These are phyloP conservation scores for Ogataea nonfermentans DNA, from an alignment of 805 yeast species.

Conservation along the genomic window DNA sequence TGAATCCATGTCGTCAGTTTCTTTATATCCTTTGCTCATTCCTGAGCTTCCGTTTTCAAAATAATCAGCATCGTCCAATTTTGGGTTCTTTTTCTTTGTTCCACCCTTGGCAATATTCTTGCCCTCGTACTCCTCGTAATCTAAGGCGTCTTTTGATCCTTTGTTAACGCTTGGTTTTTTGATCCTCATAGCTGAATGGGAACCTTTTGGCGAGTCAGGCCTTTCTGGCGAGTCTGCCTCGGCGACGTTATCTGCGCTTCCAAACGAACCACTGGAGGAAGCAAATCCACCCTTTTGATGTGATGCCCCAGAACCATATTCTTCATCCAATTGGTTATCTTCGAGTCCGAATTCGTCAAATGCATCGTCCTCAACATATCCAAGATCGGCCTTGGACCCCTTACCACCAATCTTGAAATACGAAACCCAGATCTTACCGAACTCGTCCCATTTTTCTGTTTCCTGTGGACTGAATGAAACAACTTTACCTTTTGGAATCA, in stretches of 20 bases:
- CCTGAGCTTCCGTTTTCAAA: constrained; percentile 23
- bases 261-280: constrained; percentile 17
- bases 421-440: constrained; percentile 55
- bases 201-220: neutral
- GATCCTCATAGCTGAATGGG: constrained; percentile 2
- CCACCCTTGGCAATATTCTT: neutral
- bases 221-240: too few relatives aligned
- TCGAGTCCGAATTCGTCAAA: constrained; percentile 32
- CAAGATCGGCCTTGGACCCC: constrained; percentile 24
- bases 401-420: constrained; percentile 33
- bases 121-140: constrained; percentile 2
- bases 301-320: constrained; percentile 11
- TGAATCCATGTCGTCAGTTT: constrained; percentile 22
- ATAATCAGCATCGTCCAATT: constrained; percentile 23
- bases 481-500: constrained; percentile 44
- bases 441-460: constrained; percentile 37
- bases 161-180: constrained; percentile 10
- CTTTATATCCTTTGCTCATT: constrained; percentile 27
- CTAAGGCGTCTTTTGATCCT: constrained; percentile 1
- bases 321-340: constrained; percentile 14
- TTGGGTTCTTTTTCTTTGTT: constrained; percentile 6
- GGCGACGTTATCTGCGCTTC: constrained; percentile 4
- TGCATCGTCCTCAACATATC: constrained; percentile 33
- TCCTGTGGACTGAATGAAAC: constrained; percentile 36
- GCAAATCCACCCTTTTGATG: constrained; percentile 27